Conservation (phyloP, 2,329 filamentous ascomycete species). For the Tricladium varicosporioides region DNA sequence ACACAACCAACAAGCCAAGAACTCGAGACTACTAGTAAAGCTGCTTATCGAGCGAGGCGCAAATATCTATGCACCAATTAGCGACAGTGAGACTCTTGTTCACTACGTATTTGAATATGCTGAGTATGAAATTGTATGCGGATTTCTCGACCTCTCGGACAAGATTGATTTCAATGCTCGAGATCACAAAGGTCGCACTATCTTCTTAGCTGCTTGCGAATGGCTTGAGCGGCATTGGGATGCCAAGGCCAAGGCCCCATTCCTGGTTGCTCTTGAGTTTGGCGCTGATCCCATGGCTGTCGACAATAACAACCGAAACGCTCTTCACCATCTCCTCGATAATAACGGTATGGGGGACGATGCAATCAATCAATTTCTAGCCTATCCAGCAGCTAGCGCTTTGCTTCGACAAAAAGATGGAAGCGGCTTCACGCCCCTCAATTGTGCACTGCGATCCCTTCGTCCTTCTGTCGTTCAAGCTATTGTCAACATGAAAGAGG, state of each 20-base stretch:
- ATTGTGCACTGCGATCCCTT: constrained; percentile 13
- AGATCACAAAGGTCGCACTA: constrained; percentile 20
- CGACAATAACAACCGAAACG: constrained; percentile 13
- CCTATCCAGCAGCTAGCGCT: constrained; percentile 8
- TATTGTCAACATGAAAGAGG: constrained; percentile 24
- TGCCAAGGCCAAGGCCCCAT: constrained; percentile 11
- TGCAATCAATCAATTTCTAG: constrained; percentile 21
- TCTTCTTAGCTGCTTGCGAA: constrained; percentile 25
- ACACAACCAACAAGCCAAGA: constrained; percentile 4
- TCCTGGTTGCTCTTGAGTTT: constrained; percentile 11
- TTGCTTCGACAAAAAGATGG: constrained; percentile 11
- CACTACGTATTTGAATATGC: constrained; percentile 20
- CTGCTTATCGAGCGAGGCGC: constrained; percentile 19
- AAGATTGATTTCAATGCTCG: constrained; percentile 25
- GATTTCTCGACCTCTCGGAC: constrained; percentile 14
- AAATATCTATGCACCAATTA: constrained; percentile 13
- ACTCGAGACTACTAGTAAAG: constrained; percentile 12
- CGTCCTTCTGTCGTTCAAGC: constrained; percentile 10
- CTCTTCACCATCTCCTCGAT: constrained; percentile 19
- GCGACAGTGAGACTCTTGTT: constrained; percentile 10
- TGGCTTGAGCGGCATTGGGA: constrained; percentile 12
- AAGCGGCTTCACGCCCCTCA: constrained; percentile 8
- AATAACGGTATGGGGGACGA: constrained; percentile 24
- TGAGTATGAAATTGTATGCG: constrained; percentile 10
- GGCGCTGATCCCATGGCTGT: constrained; percentile 3